Base-by-base conservation (phyloP, 169 alveolate species). In the Plasmodium ovale region DNA sequence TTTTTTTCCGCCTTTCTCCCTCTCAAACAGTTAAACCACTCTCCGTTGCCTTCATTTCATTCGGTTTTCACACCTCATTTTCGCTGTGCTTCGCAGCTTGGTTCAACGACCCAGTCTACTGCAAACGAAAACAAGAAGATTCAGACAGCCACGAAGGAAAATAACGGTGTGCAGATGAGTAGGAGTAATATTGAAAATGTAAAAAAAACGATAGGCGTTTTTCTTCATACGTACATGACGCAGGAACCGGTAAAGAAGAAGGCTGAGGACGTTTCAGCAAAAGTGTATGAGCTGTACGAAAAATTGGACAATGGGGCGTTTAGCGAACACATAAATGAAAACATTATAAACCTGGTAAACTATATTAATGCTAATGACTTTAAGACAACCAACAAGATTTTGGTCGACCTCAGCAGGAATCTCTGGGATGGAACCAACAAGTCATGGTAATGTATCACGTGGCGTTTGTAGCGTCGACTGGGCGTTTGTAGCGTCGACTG, bases 381-480 rank as follows among this genome's bases (percentile, higher is more conserved):
- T 42, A 85, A 74, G 37, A 94, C 93, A 77, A 92, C 97, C n/a
- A 93, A 94, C 87, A 91, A 92, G 53, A 88, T 92, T 33, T 88
- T 94, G 29, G 77, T 91, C 27, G 95, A 93, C 14, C 77, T 95
- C 74, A 94, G 95, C 68, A 87, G 96, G 35, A 95, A 92, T 10
- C 87, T 93, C 23, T 95, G 97, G 97, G 94, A 94, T 47, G 89
- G 88, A 7, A 84, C 72, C 37, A 95, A 95, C 88, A 95, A 95
- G 69, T 60, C 93, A 72, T 95, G 97, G 97, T 70, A 85, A 58
- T n/a, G n/a, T n/a, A n/a, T n/a, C n/a, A n/a, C n/a, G n/a, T n/a
- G n/a, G n/a, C n/a, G n/a, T n/a, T n/a, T n/a, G n/a, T n/a, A n/a
- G n/a, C n/a, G n/a, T n/a, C n/a, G n/a, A n/a, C n/a, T n/a, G n/a